These are phyloP conservation scores for Cladobotryum protrusum DNA, from an alignment of 2,329 filamentous ascomycete species.

Conservation along the genomic window DNA sequence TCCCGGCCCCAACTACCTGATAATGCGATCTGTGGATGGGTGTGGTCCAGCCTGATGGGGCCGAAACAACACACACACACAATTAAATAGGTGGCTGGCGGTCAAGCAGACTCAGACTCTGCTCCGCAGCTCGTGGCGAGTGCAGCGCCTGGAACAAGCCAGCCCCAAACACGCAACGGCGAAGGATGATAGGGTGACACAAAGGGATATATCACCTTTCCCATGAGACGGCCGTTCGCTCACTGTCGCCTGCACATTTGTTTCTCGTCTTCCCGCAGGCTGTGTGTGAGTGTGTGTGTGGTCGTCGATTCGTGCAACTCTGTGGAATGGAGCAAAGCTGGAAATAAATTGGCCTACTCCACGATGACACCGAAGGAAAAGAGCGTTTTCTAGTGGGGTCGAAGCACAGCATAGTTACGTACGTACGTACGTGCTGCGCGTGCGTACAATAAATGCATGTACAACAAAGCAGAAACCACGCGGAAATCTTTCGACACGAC, in stretches of 20 bases:
- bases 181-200: background rate
- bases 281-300: background rate
- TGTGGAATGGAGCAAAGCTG: background rate
- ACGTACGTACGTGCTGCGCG: slow-evolving; percentile 5
- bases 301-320: background rate
- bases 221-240: background rate
- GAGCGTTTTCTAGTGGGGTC: background rate
- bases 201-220: slow-evolving; percentile 1
- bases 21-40: background rate
- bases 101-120: background rate
- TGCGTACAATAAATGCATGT: background rate
- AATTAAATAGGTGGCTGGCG: background rate
- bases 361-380: background rate
- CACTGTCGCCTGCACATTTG: background rate
- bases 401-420: slow-evolving; percentile 6
- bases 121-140: background rate
- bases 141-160: background rate
- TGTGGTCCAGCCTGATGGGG: background rate
- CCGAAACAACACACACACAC: background rate
- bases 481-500: slow-evolving; percentile 9
- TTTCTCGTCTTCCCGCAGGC: background rate
- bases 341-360: background rate
- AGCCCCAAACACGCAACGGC: background rate
- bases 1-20: background rate
- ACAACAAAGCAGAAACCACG: background rate